Conservation (phyloP, 768 basidiomycete species). For the Suillus spraguei region DNA sequence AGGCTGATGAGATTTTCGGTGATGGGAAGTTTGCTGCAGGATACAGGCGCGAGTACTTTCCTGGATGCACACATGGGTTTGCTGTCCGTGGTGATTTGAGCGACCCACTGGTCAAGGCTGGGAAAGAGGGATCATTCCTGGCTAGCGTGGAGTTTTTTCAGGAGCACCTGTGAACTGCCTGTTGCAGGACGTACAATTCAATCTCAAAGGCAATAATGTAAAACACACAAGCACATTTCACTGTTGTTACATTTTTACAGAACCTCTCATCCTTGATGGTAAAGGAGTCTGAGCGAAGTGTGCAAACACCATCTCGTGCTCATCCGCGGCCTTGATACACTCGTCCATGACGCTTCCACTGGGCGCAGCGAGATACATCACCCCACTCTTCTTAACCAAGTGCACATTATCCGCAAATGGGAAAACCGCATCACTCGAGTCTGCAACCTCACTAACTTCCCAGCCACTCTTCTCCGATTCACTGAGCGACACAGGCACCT, state of each 20-base stretch:
- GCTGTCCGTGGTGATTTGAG: conserved; percentile 49
- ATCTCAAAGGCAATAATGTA: conserved; percentile 15
- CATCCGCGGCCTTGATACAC: conserved; percentile 95
- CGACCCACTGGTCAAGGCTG: conserved; percentile 56
- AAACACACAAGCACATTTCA: neutral
- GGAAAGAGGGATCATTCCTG: conserved; percentile 65
- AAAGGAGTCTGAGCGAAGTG: conserved; percentile 86
- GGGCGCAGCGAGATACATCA: conserved; percentile 88
- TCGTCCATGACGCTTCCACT: conserved; percentile 96
- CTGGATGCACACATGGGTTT: conserved; percentile 56
- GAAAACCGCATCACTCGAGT: conserved; percentile 99
- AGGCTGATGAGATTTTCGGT: conserved; percentile 54
- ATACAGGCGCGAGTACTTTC: conserved; percentile 51
- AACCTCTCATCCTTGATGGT: conserved; percentile 54
- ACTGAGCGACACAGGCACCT: conserved; percentile 62
- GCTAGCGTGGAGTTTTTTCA: conserved; percentile 56
- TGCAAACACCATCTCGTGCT: conserved; percentile 91
- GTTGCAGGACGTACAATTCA: neutral
- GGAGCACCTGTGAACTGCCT: conserved; percentile 29
- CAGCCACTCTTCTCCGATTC: conserved; percentile 78
- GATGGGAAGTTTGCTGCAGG: conserved; percentile 48
- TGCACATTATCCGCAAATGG: conserved; percentile 99
- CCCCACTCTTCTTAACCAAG: conserved; percentile 88
- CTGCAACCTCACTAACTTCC: conserved; percentile 80
- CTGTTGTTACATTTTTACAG: neutral